Evolutionary conservation across 345 rosid genomes (phyloP), one percentile per base, ranked within the genome.

Genomic region (Sonneratia alba): DNA sequence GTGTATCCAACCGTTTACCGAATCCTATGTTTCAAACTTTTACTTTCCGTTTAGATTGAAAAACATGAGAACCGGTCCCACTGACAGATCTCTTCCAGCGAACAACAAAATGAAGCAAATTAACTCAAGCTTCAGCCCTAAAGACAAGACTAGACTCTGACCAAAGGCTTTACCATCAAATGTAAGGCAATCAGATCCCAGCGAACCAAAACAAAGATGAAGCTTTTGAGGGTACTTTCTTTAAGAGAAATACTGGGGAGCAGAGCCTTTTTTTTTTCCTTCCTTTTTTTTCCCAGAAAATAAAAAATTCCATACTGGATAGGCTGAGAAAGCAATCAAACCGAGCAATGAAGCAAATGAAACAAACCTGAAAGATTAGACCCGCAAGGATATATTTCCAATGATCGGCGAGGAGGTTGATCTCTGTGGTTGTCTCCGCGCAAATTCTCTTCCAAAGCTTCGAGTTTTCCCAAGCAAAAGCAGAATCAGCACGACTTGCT

Each of bases 381-480:
- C 99, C 98, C 36, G 87, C 92, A 57, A 96, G 87, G 77, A 96
- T 85, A 75, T 87, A 88, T 68, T 85, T 90, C 99, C 99, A 95
- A 77, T 89, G 90, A 74, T 89, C 98, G 10, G 80, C 69, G 55
- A 96, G 91, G 34, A 96, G 94, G 73, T 75, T 86, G 82, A 96
- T 84, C 87, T 96, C 99, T 57, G 94, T 84, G 16, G 79, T 77
- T 63, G 78, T 76, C 83, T 96, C 99, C 36, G 98, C 86, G 79
- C 91, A 92, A 61, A 92, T 57, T 83, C 94, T 88, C 86, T 87
- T 96, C 99, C 99, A 92, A 67, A 91, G 77, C 99, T 96, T 73
- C 83, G 75, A 62, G 24, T 37, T 15, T 15, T 40, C 68, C 67
- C n/a, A 36, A 21, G 66, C 66, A 71, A 72, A 22, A 71, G 68